phyloP scores from a whole-genome alignment of 352 stramenopile genomes.

The Salisapilia sapeloensis region DNA sequence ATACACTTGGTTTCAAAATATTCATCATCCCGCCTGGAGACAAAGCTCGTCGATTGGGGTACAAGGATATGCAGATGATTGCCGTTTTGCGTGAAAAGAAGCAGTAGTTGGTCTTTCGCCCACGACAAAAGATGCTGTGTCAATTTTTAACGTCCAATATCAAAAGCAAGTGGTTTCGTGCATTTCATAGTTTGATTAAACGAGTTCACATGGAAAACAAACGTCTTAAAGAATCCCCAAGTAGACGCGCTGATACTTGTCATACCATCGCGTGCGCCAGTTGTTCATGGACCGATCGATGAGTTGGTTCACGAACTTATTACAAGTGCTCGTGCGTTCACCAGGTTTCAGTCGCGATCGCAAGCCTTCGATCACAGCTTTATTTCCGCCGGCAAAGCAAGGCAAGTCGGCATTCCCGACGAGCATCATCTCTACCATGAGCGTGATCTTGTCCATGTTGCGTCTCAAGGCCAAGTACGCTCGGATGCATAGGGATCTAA shows the following conservation, averaged over 20 bases:
- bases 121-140: no score
- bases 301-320: slow-evolving; percentile 71
- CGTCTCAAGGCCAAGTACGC: slow-evolving; percentile 88
- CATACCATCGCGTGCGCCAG: slow-evolving; percentile 80
- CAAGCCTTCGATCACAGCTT: slow-evolving; percentile 58
- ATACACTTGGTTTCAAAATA: slow-evolving; percentile 45
- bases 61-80: slow-evolving; percentile 52
- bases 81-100: slow-evolving; percentile 56
- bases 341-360: slow-evolving; percentile 57
- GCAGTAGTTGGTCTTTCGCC: no score
- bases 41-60: slow-evolving; percentile 42
- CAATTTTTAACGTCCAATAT: no score
- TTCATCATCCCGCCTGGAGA: slow-evolving; percentile 57
- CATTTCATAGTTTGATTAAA: no score
- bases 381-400: slow-evolving; percentile 75
- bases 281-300: slow-evolving; percentile 83
- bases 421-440: slow-evolving; percentile 94
- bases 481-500: slow-evolving; percentile 91
- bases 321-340: slow-evolving; percentile 60
- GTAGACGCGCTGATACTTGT: slow-evolving; percentile 82
- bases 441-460: slow-evolving; percentile 90
- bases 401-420: slow-evolving; percentile 71
- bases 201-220: background rate
- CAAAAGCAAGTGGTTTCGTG: no score
- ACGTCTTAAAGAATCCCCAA: slow-evolving; percentile 62